These are phyloP conservation scores for Capillidium rhysosporum DNA, from an alignment of 371 early-diverging fungal genomes.

Conservation along the genomic window DNA sequence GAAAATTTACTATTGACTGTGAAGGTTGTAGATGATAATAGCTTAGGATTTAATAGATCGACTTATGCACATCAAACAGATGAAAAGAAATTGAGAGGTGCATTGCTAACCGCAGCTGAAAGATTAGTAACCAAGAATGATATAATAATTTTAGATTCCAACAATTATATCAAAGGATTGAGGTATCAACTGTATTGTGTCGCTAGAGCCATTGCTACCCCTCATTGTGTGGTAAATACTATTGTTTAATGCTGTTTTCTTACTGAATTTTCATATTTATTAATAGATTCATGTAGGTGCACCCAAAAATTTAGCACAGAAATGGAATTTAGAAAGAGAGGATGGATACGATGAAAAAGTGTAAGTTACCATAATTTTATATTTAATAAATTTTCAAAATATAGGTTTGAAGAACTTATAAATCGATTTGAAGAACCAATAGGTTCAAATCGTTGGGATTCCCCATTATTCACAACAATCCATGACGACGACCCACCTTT, in stretches of 20 bases:
- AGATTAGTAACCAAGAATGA: conserved; percentile 52
- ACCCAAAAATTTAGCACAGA: conserved; percentile 30
- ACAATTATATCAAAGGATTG: conserved; percentile 96
- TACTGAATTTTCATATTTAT: background rate
- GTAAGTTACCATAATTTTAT: conserved; percentile 11
- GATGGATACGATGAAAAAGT: conserved; percentile 28
- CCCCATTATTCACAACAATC: conserved; percentile 73
- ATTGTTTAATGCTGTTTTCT: background rate
- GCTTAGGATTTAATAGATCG: background rate
- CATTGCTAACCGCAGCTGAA: conserved; percentile 78
- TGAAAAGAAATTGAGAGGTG: conserved; percentile 85
- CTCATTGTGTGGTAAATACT: conserved; percentile 56
- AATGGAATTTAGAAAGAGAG: conserved; percentile 34
- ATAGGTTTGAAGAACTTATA: conserved; percentile 61
- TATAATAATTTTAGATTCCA: conserved; percentile 75
- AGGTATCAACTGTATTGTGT: conserved; percentile 91
- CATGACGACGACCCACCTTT: conserved; percentile 41
- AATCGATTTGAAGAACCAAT: conserved; percentile 92
- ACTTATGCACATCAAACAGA: conserved; percentile 12
- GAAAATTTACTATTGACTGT: background rate
- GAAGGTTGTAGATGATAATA: background rate
- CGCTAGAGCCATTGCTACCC: conserved; percentile 68
- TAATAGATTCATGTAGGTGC: conserved; percentile 45
- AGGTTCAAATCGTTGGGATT: conserved; percentile 78
- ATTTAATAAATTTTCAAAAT: background rate